Conservation (phyloP, 2,329 filamentous ascomycete genomes). For the Amauroascus verrucosus region DNA sequence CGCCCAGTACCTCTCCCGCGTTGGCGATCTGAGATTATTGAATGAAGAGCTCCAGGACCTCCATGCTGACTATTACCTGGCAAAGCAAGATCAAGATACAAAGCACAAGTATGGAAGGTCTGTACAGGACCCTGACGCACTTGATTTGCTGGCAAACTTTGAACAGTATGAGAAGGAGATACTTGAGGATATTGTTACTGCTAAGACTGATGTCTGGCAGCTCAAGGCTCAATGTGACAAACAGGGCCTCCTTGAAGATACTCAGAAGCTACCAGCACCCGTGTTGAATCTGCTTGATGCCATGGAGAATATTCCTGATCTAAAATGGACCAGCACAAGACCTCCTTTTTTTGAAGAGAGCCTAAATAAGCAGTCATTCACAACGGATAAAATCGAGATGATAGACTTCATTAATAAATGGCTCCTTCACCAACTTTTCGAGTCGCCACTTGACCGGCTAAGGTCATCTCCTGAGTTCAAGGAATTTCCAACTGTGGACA, state of each 20-base stretch:
- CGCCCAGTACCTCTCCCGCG: slow-evolving; percentile 8
- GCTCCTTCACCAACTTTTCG: slow-evolving; percentile 26
- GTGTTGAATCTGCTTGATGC: slow-evolving; percentile 5
- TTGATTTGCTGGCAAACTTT: slow-evolving; percentile 21
- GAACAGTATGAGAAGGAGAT: slow-evolving; percentile 18
- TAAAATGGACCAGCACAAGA: slow-evolving; percentile 13
- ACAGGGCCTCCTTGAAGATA: slow-evolving; percentile 12
- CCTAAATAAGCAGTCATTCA: not conserved
- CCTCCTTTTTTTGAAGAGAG: slow-evolving; percentile 19
- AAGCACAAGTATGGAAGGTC: not conserved
- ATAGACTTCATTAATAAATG: slow-evolving; percentile 24
- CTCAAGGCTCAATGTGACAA: slow-evolving; percentile 19
- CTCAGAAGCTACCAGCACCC: not conserved
- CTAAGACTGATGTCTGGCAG: slow-evolving; percentile 16
- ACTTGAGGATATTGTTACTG: slow-evolving; percentile 19
- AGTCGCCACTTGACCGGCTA: slow-evolving; percentile 22
- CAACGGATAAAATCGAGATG: slow-evolving; percentile 14
- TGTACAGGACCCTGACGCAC: slow-evolving; percentile 6
- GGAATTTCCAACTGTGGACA: not conserved
- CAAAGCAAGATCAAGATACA: slow-evolving; percentile 5
- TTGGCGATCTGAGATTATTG: slow-evolving; percentile 1
- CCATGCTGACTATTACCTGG: slow-evolving; percentile 5
- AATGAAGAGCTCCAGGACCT: slow-evolving; percentile 11
- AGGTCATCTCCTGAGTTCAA: slow-evolving; percentile 19
- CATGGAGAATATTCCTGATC: not conserved